phyloP scores from a whole-genome alignment of 1,284 basidiomycete species.

The Sanguinoderma infundibulare region DNA sequence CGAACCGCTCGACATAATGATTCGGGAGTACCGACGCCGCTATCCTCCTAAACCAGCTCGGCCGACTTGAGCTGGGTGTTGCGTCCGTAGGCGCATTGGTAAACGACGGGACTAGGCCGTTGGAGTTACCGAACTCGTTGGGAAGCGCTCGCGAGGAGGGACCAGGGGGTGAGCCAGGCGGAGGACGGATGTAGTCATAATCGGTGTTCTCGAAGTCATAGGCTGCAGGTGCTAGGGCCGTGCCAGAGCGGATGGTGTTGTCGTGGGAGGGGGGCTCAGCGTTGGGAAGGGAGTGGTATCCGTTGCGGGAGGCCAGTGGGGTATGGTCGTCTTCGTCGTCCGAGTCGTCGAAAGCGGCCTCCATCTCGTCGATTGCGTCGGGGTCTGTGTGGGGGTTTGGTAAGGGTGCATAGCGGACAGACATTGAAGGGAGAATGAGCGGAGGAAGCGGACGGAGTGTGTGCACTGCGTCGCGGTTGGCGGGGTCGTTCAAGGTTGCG shows the following conservation, averaged over 20 bases:
- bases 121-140: constrained; percentile 80
- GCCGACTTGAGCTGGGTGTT: constrained; percentile 16
- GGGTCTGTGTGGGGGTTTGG: constrained; percentile 60
- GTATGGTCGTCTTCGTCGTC: constrained; percentile 61
- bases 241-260: background rate
- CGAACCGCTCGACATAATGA: constrained; percentile 48
- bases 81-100: constrained; percentile 39
- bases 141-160: constrained; percentile 65
- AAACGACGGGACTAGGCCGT: constrained; percentile 72
- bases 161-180: constrained; percentile 83
- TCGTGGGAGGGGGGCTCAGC: constrained; percentile 46
- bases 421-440: constrained; percentile 45
- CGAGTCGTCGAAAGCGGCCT: constrained; percentile 77
- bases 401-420: constrained; percentile 71
- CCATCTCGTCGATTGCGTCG: constrained; percentile 65
- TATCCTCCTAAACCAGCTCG: constrained; percentile 62
- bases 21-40: constrained; percentile 62
- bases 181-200: constrained; percentile 78
- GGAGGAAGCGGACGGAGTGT: constrained; percentile 6
- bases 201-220: constrained; percentile 87
- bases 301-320: constrained; percentile 56
- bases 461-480: constrained; percentile 8
- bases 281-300: constrained; percentile 48
- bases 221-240: constrained; percentile 42
- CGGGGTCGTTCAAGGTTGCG: background rate